Evolutionary conservation across 257 asterid genomes (phyloP).

Genomic region (Capsicum baccatum): DNA sequence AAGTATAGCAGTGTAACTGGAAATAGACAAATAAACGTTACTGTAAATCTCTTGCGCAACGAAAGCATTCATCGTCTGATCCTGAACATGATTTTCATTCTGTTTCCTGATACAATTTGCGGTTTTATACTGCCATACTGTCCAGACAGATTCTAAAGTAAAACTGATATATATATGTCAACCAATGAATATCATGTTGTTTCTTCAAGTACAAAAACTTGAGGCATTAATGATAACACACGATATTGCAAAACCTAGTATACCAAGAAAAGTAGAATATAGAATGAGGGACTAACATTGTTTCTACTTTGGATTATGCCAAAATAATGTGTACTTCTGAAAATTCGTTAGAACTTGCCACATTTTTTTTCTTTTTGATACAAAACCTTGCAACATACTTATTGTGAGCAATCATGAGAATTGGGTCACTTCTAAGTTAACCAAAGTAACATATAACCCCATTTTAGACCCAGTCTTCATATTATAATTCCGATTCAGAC

Average conservation of each 20-base stretch:
- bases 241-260: neutral
- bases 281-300: neutral
- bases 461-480: too few relatives aligned
- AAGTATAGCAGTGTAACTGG: constrained; percentile 52
- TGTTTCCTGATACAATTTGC: neutral
- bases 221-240: neutral
- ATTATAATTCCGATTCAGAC: too few relatives aligned
- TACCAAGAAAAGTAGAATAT: neutral
- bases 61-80: neutral
- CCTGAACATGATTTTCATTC: neutral
- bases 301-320: neutral
- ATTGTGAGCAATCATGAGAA: too few relatives aligned
- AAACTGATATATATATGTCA: neutral
- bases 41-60: neutral
- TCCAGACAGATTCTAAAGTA: neutral
- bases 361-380: neutral
- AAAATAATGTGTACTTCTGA: neutral
- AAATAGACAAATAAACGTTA: neutral
- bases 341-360: neutral
- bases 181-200: neutral
- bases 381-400: too few relatives aligned
- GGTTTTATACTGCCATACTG: neutral
- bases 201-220: neutral
- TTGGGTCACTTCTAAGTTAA: too few relatives aligned
- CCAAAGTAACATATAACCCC: too few relatives aligned